phyloP scores from a whole-genome alignment of 306 rosid genomes.

The Medicago arabica region DNA sequence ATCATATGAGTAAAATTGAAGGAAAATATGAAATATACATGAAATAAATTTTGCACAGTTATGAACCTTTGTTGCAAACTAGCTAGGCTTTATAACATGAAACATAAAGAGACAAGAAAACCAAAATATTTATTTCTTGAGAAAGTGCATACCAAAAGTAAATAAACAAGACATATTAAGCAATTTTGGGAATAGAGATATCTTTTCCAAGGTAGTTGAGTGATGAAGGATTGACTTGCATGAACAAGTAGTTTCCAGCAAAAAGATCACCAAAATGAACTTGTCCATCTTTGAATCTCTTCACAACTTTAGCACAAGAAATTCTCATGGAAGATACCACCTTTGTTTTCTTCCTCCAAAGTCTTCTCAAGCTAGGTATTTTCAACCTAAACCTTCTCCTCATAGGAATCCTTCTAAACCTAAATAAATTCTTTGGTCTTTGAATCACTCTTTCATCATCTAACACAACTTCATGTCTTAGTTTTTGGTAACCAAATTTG shows the following conservation, averaged over 20 bases:
- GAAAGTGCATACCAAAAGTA: constrained; percentile 22
- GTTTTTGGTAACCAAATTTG: constrained; percentile 62
- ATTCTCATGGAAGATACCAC: constrained; percentile 51
- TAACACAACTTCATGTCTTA: constrained; percentile 41
- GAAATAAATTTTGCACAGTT: not conserved
- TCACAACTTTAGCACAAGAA: constrained; percentile 52
- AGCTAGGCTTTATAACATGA: not conserved
- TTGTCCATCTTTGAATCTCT: constrained; percentile 65
- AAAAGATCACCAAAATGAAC: constrained; percentile 78
- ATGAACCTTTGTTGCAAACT: not conserved
- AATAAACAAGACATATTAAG: constrained; percentile 14
- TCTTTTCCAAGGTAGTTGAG: constrained; percentile 50
- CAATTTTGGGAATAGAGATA: constrained; percentile 43
- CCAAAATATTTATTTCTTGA: not conserved
- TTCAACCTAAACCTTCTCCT: constrained; percentile 67
- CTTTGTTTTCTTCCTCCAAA: constrained; percentile 62
- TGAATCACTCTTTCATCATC: constrained; percentile 40
- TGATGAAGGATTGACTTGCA: constrained; percentile 70
- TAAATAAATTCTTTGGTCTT: constrained; percentile 43
- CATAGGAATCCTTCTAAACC: constrained; percentile 47
- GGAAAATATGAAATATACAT: not conserved
- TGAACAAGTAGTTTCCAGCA: constrained; percentile 82
- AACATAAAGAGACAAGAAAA: not conserved
- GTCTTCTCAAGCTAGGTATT: constrained; percentile 65
- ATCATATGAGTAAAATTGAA: not conserved